A percentile compares a stretch with the other conserved stretches of the same genome.
Conservation (phyloP, 2,329 filamentous ascomycete species). For the Epichloe sibirici region DNA sequence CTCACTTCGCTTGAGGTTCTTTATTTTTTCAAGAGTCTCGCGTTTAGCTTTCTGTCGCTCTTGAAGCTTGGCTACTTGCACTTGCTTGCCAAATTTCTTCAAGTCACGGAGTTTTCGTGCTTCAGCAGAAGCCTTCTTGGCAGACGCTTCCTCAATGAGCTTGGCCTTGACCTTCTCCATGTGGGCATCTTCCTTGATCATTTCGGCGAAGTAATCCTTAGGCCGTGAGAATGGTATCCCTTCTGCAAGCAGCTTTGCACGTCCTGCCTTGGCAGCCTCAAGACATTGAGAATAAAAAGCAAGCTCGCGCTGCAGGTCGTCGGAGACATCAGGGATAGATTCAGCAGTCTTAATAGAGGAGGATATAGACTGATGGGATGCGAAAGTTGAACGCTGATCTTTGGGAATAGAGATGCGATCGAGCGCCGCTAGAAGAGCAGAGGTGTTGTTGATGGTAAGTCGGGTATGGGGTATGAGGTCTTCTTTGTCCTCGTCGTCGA, state of each 20-base stretch:
- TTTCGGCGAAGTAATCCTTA: slow-evolving; percentile 94
- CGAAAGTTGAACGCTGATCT: slow-evolving; percentile 60
- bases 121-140: slow-evolving; percentile 85
- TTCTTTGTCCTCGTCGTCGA: slow-evolving; percentile 67
- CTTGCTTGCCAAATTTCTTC: slow-evolving; percentile 98
- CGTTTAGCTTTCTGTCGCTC: slow-evolving; percentile 87
- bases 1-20: slow-evolving; percentile 87
- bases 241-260: slow-evolving; percentile 66
- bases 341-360: slow-evolving; percentile 50
- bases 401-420: slow-evolving; percentile 63
- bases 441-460: slow-evolving; percentile 93
- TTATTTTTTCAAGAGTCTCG: slow-evolving; percentile 91
- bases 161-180: slow-evolving; percentile 96
- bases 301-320: slow-evolving; percentile 85
- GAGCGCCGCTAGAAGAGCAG: slow-evolving; percentile 68
- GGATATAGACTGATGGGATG: slow-evolving; percentile 66
- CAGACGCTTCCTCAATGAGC: slow-evolving; percentile 79
- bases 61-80: slow-evolving; percentile 91
- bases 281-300: slow-evolving; percentile 88
- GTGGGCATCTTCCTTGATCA: slow-evolving; percentile 96
- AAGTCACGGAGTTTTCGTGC: slow-evolving; percentile 85
- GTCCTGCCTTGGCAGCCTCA: slow-evolving; percentile 61
- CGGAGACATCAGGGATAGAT: slow-evolving; percentile 70
- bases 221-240: slow-evolving; percentile 78
- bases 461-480: slow-evolving; percentile 84